phyloP scores from a whole-genome alignment of 108 stramenopile species.

The Craspedostauros australis region DNA sequence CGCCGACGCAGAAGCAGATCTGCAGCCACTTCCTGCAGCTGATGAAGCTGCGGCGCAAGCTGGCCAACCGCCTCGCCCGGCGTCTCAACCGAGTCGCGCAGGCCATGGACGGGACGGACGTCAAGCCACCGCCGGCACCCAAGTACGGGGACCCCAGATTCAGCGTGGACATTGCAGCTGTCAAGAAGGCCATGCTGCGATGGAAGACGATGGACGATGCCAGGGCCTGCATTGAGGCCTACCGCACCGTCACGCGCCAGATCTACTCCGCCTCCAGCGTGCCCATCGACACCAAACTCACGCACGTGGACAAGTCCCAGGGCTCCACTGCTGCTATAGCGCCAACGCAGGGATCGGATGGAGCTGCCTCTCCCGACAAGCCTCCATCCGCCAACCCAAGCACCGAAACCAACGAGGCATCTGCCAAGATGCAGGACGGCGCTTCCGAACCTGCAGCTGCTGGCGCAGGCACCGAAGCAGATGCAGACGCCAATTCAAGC shows the following conservation, averaged over 20 bases:
- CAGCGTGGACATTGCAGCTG: constrained; percentile 19
- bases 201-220: constrained; percentile 29
- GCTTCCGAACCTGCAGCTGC: not conserved
- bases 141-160: constrained; percentile 49
- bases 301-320: too few relatives aligned
- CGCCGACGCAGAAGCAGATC: constrained; percentile 22
- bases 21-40: constrained; percentile 55
- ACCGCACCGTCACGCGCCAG: too few relatives aligned
- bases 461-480: not conserved
- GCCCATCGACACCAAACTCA: too few relatives aligned
- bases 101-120: constrained; percentile 50
- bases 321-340: too few relatives aligned
- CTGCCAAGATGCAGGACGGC: not conserved
- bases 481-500: not conserved
- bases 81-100: constrained; percentile 62
- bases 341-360: too few relatives aligned
- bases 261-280: too few relatives aligned
- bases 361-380: too few relatives aligned
- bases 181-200: constrained; percentile 14
- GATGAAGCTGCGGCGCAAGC: constrained; percentile 60
- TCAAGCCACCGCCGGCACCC: constrained; percentile 30
- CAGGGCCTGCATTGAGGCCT: constrained; percentile 23
- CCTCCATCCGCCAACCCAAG: too few relatives aligned
- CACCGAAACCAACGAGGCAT: too few relatives aligned
- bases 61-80: constrained; percentile 63